Evolutionary conservation across 2,329 filamentous ascomycete species (phyloP), one percentile per base, ranked within the genome.

Genomic region (Trichoderma arundinaceum): DNA sequence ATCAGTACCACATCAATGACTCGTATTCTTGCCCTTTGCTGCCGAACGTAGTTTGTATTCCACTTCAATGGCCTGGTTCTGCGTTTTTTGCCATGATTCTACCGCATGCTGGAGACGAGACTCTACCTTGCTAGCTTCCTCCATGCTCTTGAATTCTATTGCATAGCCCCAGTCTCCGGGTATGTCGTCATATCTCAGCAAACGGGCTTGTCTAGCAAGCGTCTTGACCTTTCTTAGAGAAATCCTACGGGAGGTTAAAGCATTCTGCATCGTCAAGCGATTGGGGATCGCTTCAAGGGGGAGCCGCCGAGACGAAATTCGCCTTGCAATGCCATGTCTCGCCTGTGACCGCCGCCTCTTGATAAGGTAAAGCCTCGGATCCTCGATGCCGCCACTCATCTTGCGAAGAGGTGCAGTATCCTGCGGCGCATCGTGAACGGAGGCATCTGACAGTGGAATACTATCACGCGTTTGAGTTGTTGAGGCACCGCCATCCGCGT

Each of bases 281-380:
- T 12, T 58, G 19, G 74, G 67, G n/a, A 71, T 71, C 32, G 51
- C 69, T 66, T 75, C 75, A 7, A 76, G 65, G 8, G 73, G 71
- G 39, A 75, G 67, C 41, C 58, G 69, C 19, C 58, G 69, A 5
- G 72, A 73, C 13, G 66, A 67, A 15, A 71, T 32, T 17, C 72
- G 67, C 65, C 70, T 73, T 39, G 62, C 49, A 38, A 67, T 68
- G 19, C 69, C 69, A 19, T 68, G 66, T 33, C 48, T 64, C 35
- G 67, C 63, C 33, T 56, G 68, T 39, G 68, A 69, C 48, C 68
- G 65, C 35, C 69, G 64, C 52, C 71, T 41, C 28, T 66, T 68
- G 17, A 74, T 71, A 8, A 71, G 66, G 62, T 71, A 68, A 4
- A 56, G 62, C n/a, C 69, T 67, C 43, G 70, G 64, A 33, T 73